Evolutionary conservation across 257 asterid species (phyloP), one percentile per base, ranked within the genome.

Genomic region (Nicotiana tabacum): DNA sequence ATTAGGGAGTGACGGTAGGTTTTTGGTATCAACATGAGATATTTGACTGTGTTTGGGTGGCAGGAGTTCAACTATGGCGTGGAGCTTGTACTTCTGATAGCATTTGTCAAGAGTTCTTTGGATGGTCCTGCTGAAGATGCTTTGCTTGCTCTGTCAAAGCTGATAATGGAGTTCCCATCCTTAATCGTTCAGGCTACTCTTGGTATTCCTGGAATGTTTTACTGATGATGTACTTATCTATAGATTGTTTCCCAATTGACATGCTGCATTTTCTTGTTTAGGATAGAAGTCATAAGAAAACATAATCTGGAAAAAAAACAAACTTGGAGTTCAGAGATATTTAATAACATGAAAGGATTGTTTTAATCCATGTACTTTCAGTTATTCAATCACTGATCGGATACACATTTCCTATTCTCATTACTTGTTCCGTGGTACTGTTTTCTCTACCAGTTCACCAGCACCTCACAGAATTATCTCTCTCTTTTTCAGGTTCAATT

Each of bases 41-140:
- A 39, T 61, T 27, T 62, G 30, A 21, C 33, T 61, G 72, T 43
- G n/a, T 68, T 82, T 86, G 53, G 17, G 68, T 88, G 81, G 87
- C 94, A 94, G 98, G 98, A 92, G 88, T 94, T 92, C 86, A 91
- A 92, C 90, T 87, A 84, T 77, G 97, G 96, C 3, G 83, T 94
- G 58, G 98, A 94, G 91, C 90, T 91, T 51, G 43, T 92, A 83
- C 89, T 94, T 84, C 95, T 94, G n/a, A 21, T 91, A 80, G 85
- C 87, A 78, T 94, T 94, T 83, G 79, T 24, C 48, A 87, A 77
- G 80, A 88, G 88, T 82, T 91, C 94, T 72, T 85, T 91, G 76
- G 91, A 79, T 67, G 90, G 88, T 62, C 90, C 90, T 33, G 95
- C 94, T 0, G 93, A 91, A 83, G 92, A 91, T 83, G 98, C 95